Conservation (phyloP, 2,329 filamentous ascomycete species). For the Stylonectria norvegica region DNA sequence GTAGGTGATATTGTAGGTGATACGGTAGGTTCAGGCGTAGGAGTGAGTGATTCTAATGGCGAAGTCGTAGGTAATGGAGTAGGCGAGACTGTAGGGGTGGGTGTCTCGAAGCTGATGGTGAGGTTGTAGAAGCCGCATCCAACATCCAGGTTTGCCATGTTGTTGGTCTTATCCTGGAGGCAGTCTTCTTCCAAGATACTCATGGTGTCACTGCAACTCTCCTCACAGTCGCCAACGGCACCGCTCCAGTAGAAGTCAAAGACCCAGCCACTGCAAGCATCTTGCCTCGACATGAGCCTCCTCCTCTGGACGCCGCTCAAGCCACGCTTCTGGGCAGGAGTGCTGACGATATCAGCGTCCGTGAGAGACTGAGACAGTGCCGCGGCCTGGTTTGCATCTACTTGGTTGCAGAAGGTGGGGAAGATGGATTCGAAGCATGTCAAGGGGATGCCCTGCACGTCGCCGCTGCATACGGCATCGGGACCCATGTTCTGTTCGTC, state of each 20-base stretch:
- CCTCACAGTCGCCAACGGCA: background rate
- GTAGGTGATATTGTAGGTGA: too few relatives aligned
- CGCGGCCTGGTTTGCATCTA: background rate
- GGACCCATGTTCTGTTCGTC: background rate
- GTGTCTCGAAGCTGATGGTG: background rate
- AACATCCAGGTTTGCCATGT: conserved; percentile 1
- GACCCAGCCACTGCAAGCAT: background rate
- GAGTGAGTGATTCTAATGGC: background rate
- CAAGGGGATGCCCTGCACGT: background rate
- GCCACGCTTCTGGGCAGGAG: background rate
- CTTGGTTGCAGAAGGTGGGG: background rate
- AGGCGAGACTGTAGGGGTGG: too few relatives aligned
- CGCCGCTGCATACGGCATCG: background rate
- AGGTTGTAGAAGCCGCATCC: conserved; percentile 3
- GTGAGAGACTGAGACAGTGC: background rate
- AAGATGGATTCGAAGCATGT: background rate
- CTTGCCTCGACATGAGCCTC: background rate
- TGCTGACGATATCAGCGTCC: background rate
- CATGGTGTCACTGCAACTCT: background rate
- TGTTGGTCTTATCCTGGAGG: background rate
- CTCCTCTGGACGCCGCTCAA: background rate
- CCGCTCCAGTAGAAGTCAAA: background rate
- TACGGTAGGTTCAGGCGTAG: background rate
- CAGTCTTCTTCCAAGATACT: background rate
- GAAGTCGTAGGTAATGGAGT: too few relatives aligned